Evolutionary conservation across 2,329 filamentous ascomycete species (phyloP).

Genomic region (Bipolaris sorokiniana): DNA sequence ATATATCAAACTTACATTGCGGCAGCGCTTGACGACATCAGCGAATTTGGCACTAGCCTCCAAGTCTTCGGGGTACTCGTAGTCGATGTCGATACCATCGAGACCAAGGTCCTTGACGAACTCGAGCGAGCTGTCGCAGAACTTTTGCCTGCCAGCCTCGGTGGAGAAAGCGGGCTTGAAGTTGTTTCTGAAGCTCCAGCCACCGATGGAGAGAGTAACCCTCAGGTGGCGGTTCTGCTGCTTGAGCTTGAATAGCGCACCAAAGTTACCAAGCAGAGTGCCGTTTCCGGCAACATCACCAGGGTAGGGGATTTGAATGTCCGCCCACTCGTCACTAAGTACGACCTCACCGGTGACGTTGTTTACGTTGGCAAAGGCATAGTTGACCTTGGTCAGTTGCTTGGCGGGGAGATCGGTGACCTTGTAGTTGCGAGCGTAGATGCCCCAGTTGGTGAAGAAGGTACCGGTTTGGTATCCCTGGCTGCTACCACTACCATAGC

Average conservation of each 20-base stretch:
- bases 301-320: constrained; percentile 68
- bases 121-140: constrained; percentile 72
- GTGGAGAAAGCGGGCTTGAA: constrained; percentile 73
- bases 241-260: constrained; percentile 79
- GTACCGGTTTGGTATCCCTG: constrained; percentile 66
- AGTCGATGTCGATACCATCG: constrained; percentile 55
- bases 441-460: constrained; percentile 77
- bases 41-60: constrained; percentile 48
- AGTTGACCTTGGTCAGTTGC: constrained; percentile 85
- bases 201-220: constrained; percentile 79
- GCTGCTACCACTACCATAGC: constrained; percentile 36
- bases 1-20: constrained; percentile 35
- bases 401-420: constrained; percentile 82
- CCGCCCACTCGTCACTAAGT: constrained; percentile 32
- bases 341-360: constrained; percentile 74
- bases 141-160: constrained; percentile 64
- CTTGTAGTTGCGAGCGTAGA: constrained; percentile 81
- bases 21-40: constrained; percentile 44
- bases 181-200: constrained; percentile 78
- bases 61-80: constrained; percentile 52
- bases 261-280: constrained; percentile 74
- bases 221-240: constrained; percentile 78
- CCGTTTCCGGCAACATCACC: constrained; percentile 70
- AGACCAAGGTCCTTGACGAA: constrained; percentile 84
- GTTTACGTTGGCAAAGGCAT: constrained; percentile 86